Conservation (phyloP, 2,329 filamentous ascomycete species). For the Cercospora sp. region DNA sequence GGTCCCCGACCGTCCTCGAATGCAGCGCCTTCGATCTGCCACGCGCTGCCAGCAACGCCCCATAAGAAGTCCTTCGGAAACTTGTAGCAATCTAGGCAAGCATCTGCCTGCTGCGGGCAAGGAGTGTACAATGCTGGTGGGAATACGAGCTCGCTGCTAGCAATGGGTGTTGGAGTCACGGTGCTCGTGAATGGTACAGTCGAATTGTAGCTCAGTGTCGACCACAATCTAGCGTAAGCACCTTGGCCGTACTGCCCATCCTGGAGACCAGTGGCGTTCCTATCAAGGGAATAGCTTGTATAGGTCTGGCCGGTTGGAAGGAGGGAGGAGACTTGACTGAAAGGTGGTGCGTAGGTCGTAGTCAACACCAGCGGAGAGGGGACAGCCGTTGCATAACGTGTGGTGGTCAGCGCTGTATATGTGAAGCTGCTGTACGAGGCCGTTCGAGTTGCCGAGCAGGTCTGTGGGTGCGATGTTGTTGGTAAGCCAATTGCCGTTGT, state of each 20-base stretch:
- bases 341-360: constrained; percentile 26
- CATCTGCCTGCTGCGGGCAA: constrained; percentile 34
- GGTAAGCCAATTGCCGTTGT: background rate
- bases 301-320: constrained; percentile 25
- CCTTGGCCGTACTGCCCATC: constrained; percentile 30
- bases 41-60: constrained; percentile 40
- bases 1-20: constrained; percentile 37
- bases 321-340: constrained; percentile 24
- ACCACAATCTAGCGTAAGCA: constrained; percentile 29
- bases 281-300: constrained; percentile 27
- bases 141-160: constrained; percentile 39
- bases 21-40: constrained; percentile 39
- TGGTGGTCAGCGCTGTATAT: constrained; percentile 27
- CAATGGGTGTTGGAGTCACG: constrained; percentile 40
- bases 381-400: constrained; percentile 28
- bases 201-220: constrained; percentile 26
- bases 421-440: constrained; percentile 23
- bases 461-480: constrained; percentile 11
- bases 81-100: constrained; percentile 36
- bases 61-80: constrained; percentile 38
- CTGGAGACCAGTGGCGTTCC: constrained; percentile 21
- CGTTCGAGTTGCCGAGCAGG: constrained; percentile 26
- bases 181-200: constrained; percentile 36
- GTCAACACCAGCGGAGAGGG: constrained; percentile 23
- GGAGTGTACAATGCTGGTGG: constrained; percentile 39